phyloP scores from a whole-genome alignment of 345 rosid genomes.

The Linum tenue region DNA sequence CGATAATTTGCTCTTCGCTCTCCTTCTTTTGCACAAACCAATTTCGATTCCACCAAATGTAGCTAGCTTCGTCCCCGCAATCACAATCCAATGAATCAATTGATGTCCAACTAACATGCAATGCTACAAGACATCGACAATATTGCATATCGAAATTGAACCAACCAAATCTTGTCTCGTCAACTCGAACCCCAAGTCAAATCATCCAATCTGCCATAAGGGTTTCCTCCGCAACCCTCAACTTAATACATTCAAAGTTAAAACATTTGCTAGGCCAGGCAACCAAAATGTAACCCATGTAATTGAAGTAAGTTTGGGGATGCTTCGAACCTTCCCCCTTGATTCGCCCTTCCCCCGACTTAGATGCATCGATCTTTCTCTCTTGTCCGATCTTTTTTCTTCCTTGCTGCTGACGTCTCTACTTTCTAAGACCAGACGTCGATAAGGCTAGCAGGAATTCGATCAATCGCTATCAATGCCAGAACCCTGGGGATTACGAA shows the following conservation, averaged over 20 bases:
- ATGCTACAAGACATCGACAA: constrained; percentile 55
- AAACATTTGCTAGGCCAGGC: constrained; percentile 47
- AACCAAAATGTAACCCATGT: constrained; percentile 50
- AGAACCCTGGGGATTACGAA: no score
- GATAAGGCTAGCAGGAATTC: no score
- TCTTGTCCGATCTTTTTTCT: no score
- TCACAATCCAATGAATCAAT: not conserved
- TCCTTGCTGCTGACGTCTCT: no score
- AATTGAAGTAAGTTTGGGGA: constrained; percentile 45
- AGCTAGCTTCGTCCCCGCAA: not conserved
- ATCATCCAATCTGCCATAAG: constrained; percentile 59
- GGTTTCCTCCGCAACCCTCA: constrained; percentile 45
- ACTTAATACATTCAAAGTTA: constrained; percentile 43
- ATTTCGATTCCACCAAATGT: constrained; percentile 7
- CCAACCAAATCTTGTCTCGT: constrained; percentile 14
- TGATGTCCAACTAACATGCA: constrained; percentile 40
- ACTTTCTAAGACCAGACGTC: no score
- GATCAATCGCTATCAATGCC: no score
- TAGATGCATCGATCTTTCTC: no score
- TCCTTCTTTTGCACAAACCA: constrained; percentile 3
- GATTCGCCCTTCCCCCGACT: no score
- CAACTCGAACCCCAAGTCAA: constrained; percentile 39
- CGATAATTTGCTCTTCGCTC: not conserved
- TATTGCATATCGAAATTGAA: constrained; percentile 35
- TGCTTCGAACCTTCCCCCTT: no score